Percentiles rank a stretch among this genome's conserved stretches.
Evolutionary conservation across 2,329 filamentous ascomycete species (phyloP).

Genomic region (Ophioceras dolichostomum): DNA sequence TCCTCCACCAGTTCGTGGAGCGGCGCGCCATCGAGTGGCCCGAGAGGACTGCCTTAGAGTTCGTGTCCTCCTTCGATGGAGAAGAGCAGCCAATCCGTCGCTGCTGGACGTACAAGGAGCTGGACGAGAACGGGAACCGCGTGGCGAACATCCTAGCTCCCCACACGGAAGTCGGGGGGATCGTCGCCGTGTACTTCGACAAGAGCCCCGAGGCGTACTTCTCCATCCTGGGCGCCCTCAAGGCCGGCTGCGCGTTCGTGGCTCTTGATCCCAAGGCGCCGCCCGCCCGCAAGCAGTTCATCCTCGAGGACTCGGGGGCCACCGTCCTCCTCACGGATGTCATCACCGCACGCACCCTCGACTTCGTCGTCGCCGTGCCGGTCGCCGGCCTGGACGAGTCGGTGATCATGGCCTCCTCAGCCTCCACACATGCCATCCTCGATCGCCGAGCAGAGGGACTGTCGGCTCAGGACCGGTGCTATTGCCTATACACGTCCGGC

Average conservation of each 20-base stretch:
- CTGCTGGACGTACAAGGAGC: constrained; percentile 62
- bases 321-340: constrained; percentile 46
- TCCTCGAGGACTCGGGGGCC: constrained; percentile 60
- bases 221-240: constrained; percentile 68
- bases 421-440: background rate
- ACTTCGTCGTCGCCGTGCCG: constrained; percentile 18
- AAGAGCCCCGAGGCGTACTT: constrained; percentile 81
- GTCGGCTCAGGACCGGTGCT: constrained; percentile 49
- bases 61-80: constrained; percentile 45
- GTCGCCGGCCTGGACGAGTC: constrained; percentile 20
- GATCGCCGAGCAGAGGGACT: constrained; percentile 13
- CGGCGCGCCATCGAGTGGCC: constrained; percentile 42
- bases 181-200: constrained; percentile 69
- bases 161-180: constrained; percentile 38
- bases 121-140: constrained; percentile 59
- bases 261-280: constrained; percentile 70
- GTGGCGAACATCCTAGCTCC: constrained; percentile 53
- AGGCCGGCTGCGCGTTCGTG: constrained; percentile 70
- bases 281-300: constrained; percentile 61
- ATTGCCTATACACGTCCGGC: constrained; percentile 79
- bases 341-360: constrained; percentile 10
- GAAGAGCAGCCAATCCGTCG: constrained; percentile 27
- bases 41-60: constrained; percentile 59
- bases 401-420: constrained; percentile 11
- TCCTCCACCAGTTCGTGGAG: constrained; percentile 75